Percentiles rank a stretch among this genome's conserved stretches.
These are phyloP conservation scores for Dictyostelium capitatum DNA, from an alignment of 78 protist genomes.

Conservation along the genomic window DNA sequence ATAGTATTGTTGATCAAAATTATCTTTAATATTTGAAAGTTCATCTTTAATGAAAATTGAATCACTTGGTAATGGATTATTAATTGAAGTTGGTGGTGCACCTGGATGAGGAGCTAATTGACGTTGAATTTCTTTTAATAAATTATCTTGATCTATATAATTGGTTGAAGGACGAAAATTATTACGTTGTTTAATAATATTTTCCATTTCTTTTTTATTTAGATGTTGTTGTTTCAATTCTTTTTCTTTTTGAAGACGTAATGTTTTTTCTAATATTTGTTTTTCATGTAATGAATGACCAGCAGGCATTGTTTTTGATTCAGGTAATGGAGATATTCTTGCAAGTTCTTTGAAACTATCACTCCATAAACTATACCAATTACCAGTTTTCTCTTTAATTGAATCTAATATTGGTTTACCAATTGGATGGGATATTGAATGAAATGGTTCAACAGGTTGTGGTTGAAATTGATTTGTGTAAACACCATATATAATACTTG, in stretches of 20 bases:
- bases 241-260: neutral
- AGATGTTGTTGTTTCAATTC: neutral
- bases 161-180: neutral
- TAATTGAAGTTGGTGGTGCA: neutral
- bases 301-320: neutral
- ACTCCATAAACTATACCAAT: neutral
- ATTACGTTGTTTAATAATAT: neutral
- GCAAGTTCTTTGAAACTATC: neutral
- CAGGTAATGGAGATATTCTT: neutral
- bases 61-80: neutral
- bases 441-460: neutral
- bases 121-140: neutral
- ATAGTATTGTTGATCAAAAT: neutral
- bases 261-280: neutral
- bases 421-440: neutral
- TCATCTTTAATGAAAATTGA: neutral
- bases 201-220: neutral
- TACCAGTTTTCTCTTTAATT: neutral
- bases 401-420: neutral
- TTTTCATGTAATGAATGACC: conserved; percentile 16
- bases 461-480: conserved; percentile 33
- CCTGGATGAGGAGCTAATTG: conserved; percentile 10
- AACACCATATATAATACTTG: conserved; percentile 3
- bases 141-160: neutral
- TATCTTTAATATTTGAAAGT: neutral